phyloP scores from a whole-genome alignment of 2,329 filamentous ascomycete species.

The Aspergillus sp. region DNA sequence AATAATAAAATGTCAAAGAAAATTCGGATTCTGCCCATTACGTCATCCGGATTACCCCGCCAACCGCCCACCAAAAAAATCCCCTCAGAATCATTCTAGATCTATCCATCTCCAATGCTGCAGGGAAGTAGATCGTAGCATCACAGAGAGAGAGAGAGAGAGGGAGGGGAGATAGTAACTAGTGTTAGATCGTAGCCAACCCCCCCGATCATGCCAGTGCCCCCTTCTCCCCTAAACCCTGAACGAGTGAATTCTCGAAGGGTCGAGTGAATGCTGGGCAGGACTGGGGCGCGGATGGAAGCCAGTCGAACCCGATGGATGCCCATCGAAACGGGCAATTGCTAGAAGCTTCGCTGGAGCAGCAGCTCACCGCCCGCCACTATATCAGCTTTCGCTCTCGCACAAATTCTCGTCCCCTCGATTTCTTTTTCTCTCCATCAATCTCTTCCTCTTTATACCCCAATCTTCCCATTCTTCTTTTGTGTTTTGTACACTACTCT shows the following conservation, averaged over 20 bases:
- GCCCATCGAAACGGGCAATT: constrained; percentile 37
- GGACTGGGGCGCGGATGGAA: constrained; percentile 19
- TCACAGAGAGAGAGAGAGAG: background rate
- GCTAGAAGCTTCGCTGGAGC: constrained; percentile 45
- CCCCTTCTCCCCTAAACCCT: constrained; percentile 9
- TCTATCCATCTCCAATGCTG: background rate
- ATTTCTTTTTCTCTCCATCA: background rate
- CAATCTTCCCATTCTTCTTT: constrained; percentile 12
- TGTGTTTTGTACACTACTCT: constrained; percentile 22
- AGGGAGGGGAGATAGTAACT: background rate
- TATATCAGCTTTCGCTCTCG: constrained; percentile 42
- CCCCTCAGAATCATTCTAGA: no score
- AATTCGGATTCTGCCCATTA: constrained; percentile 1
- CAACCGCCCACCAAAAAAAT: constrained; percentile 2
- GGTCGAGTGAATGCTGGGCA: background rate
- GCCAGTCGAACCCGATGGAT: constrained; percentile 40
- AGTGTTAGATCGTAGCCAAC: background rate
- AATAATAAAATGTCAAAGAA: background rate
- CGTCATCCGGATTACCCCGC: constrained; percentile 12
- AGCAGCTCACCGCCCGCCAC: constrained; percentile 43
- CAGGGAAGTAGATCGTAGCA: background rate
- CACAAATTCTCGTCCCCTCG: constrained; percentile 21
- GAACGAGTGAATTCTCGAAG: constrained; percentile 11
- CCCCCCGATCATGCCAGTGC: background rate
- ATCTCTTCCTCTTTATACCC: constrained; percentile 12